Base-by-base conservation (phyloP, 129 eudicot genomes). In the Heracleum sosnowskyi region DNA sequence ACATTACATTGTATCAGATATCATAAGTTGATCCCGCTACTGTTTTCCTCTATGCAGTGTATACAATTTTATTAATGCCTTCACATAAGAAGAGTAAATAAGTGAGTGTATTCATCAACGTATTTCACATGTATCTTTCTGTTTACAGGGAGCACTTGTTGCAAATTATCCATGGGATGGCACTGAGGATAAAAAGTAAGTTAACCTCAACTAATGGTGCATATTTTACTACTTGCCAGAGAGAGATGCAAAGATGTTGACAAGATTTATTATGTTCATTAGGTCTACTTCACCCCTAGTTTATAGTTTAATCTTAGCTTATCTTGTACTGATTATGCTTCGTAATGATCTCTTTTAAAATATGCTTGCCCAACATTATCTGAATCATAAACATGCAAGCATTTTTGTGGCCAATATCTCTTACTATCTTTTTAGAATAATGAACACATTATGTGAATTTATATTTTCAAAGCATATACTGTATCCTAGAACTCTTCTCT, bases 111-210 rank as follows among this genome's bases (percentile, higher is more conserved):
- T 66, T 66, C 31, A 11, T 44, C 68, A 76, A 51, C 31, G 12
- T 80, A 41, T 41, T 66, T 66, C 36, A 78, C 68, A 57, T 74
- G n/a, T 69, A 76, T 51, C 20, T 41, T 72, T 72, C 70, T 70
- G 26, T 82, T 80, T 37, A 28, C 84, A 95, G 98, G 98, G 98
- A 84, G 97, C 98, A 66, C 96, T 95, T 81, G 98, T 95, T 64
- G 98, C 98, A 76, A 95, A 95, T 85, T 95, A 90, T 88, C 98
- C 98, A 78, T 95, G 98, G 98, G 96, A 95, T 57, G 98, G 98
- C 74, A 90, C 96, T 31, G 84, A 82, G 74, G 92, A 95, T 82
- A 86, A 80, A 84, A 86, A 81, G 98, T 87, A 47, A 84, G 86
- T 77, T 55, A 78, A 36, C 17, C 29, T 26, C 11, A 28, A 81